phyloP scores from a whole-genome alignment of 345 rosid genomes.

The Pelargonium nanum region DNA sequence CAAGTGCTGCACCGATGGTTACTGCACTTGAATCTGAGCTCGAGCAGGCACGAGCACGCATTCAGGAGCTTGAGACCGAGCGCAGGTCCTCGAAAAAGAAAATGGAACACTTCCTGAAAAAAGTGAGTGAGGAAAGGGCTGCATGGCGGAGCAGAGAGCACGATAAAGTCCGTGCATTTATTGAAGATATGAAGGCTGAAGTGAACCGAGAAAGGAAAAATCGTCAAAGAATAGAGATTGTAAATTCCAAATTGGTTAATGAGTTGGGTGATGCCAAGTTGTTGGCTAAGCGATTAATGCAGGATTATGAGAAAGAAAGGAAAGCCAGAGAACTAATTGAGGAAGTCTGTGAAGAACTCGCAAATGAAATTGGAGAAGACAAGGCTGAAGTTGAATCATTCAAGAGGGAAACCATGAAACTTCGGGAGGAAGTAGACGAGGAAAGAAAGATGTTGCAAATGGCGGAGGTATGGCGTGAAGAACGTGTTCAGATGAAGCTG shows the following conservation, averaged over 20 bases:
- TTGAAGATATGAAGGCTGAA: constrained; percentile 56
- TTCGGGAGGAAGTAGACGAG: constrained; percentile 61
- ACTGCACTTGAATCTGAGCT: constrained; percentile 58
- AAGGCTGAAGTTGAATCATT: constrained; percentile 66
- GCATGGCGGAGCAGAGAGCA: constrained; percentile 79
- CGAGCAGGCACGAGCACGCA: constrained; percentile 47
- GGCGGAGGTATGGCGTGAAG: constrained; percentile 99
- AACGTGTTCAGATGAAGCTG: constrained; percentile 91
- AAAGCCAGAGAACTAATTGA: constrained; percentile 60
- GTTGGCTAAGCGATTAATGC: constrained; percentile 44
- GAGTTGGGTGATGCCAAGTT: constrained; percentile 71
- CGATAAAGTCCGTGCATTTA: constrained; percentile 67
- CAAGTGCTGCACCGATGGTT: constrained; percentile 49
- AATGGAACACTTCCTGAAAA: constrained; percentile 70
- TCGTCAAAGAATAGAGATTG: constrained; percentile 54
- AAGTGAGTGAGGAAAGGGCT: constrained; percentile 76
- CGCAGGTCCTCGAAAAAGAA: constrained; percentile 66
- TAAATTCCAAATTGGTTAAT: constrained; percentile 59
- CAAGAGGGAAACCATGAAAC: constrained; percentile 55
- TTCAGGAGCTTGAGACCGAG: constrained; percentile 57
- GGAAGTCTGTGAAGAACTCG: constrained; percentile 89
- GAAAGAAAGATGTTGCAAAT: constrained; percentile 91
- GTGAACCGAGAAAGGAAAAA: constrained; percentile 59
- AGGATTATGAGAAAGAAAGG: constrained; percentile 66
- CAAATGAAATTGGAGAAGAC: constrained; percentile 73